Conservation (phyloP, 2,329 filamentous ascomycete genomes). For the Ophiocordyceps australis region DNA sequence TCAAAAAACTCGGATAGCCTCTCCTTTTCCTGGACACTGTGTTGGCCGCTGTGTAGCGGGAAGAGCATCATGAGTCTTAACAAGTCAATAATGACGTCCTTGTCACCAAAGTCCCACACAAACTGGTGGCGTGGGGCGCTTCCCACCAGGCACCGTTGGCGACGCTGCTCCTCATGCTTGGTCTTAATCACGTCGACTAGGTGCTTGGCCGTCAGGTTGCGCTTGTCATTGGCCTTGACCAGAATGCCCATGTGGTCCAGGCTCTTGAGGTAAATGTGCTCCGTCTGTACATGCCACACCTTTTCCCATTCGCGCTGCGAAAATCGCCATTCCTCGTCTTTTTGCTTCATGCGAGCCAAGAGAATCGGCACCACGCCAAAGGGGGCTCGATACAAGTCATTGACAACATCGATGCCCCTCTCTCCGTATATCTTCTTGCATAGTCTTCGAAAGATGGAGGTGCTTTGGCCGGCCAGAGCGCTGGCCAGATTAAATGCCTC, state of each 20-base stretch:
- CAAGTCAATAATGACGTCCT: conserved; percentile 45
- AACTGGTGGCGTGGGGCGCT: conserved; percentile 55
- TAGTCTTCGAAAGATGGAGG: conserved; percentile 91
- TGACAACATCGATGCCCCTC: conserved; percentile 67
- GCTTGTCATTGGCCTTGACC: conserved; percentile 78
- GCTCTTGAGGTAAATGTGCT: conserved; percentile 88
- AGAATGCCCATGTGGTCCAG: conserved; percentile 92
- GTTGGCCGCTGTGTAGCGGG: conserved; percentile 49
- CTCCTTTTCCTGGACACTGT: conserved; percentile 55
- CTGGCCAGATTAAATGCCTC: conserved; percentile 61
- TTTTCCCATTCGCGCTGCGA: conserved; percentile 97
- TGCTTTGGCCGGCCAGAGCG: conserved; percentile 79
- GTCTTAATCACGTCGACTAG: conserved; percentile 82
- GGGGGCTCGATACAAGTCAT: conserved; percentile 69
- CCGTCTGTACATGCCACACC: conserved; percentile 92
- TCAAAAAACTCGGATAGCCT: conserved; percentile 61
- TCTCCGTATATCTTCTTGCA: conserved; percentile 97
- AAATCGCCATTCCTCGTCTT: conserved; percentile 94
- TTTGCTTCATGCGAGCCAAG: conserved; percentile 78
- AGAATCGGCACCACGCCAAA: conserved; percentile 80
- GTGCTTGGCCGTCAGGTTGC: conserved; percentile 76
- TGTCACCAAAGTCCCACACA: conserved; percentile 54
- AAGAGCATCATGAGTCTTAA: conserved; percentile 46
- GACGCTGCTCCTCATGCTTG: conserved; percentile 79
- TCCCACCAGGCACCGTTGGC: conserved; percentile 43